Evolutionary conservation across 495 filamentous ascomycete genomes (phyloP), one percentile per base, ranked within the genome.

Genomic region (Parathielavia appendiculata): DNA sequence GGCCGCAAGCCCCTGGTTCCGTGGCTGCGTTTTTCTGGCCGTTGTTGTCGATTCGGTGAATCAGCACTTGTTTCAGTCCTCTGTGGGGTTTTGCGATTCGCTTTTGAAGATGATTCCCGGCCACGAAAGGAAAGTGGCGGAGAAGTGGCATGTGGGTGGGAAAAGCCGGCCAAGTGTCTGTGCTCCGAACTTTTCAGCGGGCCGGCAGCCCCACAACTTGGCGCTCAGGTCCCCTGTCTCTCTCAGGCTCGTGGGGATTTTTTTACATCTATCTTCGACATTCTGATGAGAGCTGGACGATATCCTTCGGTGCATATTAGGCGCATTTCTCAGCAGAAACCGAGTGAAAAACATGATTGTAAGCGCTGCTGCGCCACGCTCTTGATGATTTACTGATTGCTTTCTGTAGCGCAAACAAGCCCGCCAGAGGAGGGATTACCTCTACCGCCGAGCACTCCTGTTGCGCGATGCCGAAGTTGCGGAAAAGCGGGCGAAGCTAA

Each of bases 401-500:
- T 51, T 4, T 49, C 41, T 48, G 32, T 52, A 82, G 77, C 76
- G 80, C 65, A 83, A 82, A 80, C 87, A 92, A 84, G 84, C 87
- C 62, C 86, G 91, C 59, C 85, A 92, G 73, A 83, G 93, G 63
- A 82, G 92, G 46, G 93, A 99, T 67, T 99, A 97, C 73, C 87
- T 99, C 66, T 96, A 97, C 71, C 87, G 93, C 44, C 77, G 67
- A 51, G 77, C 77, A 2, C 61, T 78, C 11, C 64, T 89, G 19
- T 86, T 99, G 48, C 88, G 88, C 59, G 88, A 96, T 77, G 93
- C 93, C 57, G 92, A 96, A 64, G 91, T 95, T 46, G 85, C 87
- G 53, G 88, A 95, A 73, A 96, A 95, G 72, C 81, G 93, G 66
- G 83, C 90, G 30, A 87, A 92, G 70, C 75, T 99, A 22, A 87